Conservation (phyloP, 2,329 filamentous ascomycete species). For the Sarocladiaceae sp. region DNA sequence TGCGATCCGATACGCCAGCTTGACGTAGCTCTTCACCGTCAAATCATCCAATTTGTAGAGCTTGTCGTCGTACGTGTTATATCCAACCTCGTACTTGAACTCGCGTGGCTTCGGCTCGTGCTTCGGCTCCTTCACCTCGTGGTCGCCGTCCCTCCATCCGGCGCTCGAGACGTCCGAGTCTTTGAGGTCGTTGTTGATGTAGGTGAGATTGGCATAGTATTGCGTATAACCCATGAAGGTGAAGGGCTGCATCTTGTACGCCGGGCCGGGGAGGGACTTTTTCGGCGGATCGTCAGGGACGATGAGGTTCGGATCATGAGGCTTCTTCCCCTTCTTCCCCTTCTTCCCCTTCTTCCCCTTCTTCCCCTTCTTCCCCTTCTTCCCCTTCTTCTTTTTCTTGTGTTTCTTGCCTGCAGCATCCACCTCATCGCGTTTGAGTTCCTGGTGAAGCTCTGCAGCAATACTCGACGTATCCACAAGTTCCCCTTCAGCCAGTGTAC, state of each 20-base stretch:
- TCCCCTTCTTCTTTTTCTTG: slow-evolving; percentile 29
- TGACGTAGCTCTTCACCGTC: slow-evolving; percentile 74
- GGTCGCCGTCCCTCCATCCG: slow-evolving; percentile 59
- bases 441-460: slow-evolving; percentile 14
- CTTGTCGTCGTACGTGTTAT: slow-evolving; percentile 72
- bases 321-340: slow-evolving; percentile 41
- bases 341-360: slow-evolving; percentile 38
- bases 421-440: slow-evolving; percentile 10
- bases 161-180: slow-evolving; percentile 24
- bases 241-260: slow-evolving; percentile 79
- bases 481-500: background rate
- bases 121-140: slow-evolving; percentile 48
- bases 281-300: slow-evolving; percentile 69
- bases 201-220: slow-evolving; percentile 90
- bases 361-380: slow-evolving; percentile 22
- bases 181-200: slow-evolving; percentile 68
- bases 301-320: slow-evolving; percentile 53
- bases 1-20: slow-evolving; percentile 74
- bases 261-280: slow-evolving; percentile 71
- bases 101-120: slow-evolving; percentile 50
- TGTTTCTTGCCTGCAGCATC: slow-evolving; percentile 21
- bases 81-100: slow-evolving; percentile 77
- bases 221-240: slow-evolving; percentile 78
- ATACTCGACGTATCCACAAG: slow-evolving; percentile 16
- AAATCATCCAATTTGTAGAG: slow-evolving; percentile 73